phyloP scores from a whole-genome alignment of 768 basidiomycete genomes.

The Phlebiopsis flavidoalba region DNA sequence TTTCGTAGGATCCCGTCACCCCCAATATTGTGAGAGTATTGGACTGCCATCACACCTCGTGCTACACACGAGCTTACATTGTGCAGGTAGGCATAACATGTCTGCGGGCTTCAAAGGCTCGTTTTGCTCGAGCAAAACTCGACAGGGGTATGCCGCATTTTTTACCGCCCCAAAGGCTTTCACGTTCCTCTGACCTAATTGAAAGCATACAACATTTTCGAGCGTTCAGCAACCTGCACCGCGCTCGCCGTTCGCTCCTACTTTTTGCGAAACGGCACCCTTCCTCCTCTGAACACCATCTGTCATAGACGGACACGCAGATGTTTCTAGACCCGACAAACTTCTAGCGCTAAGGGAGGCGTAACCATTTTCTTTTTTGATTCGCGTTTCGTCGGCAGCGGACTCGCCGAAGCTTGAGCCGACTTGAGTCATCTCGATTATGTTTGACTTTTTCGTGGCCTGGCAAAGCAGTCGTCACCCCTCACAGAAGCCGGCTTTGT shows the following conservation, averaged over 20 bases:
- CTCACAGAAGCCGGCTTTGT: no score
- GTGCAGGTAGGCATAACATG: neutral
- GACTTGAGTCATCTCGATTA: no score
- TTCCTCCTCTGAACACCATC: constrained; percentile 18
- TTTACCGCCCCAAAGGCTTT: no score
- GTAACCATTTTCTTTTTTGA: neutral
- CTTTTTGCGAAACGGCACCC: constrained; percentile 16
- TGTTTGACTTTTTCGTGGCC: no score
- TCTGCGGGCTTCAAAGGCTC: neutral
- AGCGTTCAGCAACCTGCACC: constrained; percentile 15
- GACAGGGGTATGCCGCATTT: neutral
- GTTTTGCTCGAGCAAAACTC: neutral
- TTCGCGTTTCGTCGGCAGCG: neutral
- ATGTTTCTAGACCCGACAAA: neutral
- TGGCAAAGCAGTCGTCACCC: no score
- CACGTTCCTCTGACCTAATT: neutral
- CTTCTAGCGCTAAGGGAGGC: neutral
- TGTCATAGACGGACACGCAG: constrained; percentile 15
- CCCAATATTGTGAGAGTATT: neutral
- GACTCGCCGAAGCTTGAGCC: neutral
- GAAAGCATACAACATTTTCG: constrained; percentile 15
- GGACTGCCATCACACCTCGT: neutral
- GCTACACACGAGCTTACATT: neutral
- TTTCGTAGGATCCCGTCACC: neutral
- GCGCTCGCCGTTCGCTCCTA: constrained; percentile 18